Conservation (phyloP, 768 basidiomycete genomes). For the Kwoniella sp. region DNA sequence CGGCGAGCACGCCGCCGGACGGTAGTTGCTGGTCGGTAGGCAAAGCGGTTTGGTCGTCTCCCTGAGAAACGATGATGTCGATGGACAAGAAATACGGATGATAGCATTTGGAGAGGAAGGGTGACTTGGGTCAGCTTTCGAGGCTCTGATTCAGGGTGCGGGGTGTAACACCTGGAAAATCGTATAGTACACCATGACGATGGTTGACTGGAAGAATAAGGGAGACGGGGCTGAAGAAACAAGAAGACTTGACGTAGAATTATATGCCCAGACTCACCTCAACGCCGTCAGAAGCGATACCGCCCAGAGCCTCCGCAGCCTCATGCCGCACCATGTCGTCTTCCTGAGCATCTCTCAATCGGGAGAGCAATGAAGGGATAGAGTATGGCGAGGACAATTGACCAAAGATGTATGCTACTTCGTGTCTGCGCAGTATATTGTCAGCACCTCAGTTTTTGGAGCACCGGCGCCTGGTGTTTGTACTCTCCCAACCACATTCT, state of each 20-base stretch:
- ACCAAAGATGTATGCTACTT: conserved; percentile 97
- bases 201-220: too few species aligned
- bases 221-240: too few species aligned
- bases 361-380: conserved; percentile 77
- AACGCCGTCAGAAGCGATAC: conserved; percentile 67
- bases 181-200: background rate
- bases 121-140: too few species aligned
- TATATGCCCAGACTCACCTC: conserved; percentile 32
- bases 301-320: conserved; percentile 97
- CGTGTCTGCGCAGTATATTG: conserved; percentile 66
- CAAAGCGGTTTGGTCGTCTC: conserved; percentile 22
- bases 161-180: too few species aligned
- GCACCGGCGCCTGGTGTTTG: too few species aligned
- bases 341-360: conserved; percentile 72
- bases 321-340: conserved; percentile 98
- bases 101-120: too few species aligned
- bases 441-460: background rate
- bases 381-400: conserved; percentile 87
- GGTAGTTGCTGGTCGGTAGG: conserved; percentile 30
- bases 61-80: conserved; percentile 5
- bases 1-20: conserved; percentile 81
- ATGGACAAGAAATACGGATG: too few species aligned
- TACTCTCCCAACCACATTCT: background rate
- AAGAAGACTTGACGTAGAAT: too few species aligned
- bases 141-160: too few species aligned